Percentiles rank a stretch among this genome's conserved stretches.
Evolutionary conservation across 129 eudicot genomes (phyloP).

Genomic region (Pulicaria dysenterica): DNA sequence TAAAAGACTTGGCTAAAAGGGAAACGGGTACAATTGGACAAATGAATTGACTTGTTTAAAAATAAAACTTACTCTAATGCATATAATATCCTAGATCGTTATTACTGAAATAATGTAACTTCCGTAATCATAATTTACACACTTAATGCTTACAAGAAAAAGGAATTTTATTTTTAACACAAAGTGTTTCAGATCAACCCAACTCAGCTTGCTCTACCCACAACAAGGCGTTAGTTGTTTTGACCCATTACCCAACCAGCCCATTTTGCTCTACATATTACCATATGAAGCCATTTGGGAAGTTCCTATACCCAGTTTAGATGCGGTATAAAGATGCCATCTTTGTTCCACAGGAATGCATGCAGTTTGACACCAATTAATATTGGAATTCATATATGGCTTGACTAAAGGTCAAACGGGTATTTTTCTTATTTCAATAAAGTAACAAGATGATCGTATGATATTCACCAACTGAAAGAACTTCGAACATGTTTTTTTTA

Average conservation of each 20-base stretch:
- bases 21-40: no score
- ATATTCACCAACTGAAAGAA: not conserved
- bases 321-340: not conserved
- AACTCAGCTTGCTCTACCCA: not conserved
- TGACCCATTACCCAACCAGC: not conserved
- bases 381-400: not conserved
- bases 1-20: not conserved
- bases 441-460: not conserved
- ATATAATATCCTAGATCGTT: no score
- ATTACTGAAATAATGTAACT: not conserved
- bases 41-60: no score
- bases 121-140: not conserved
- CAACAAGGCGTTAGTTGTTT: not conserved
- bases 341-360: not conserved
- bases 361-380: not conserved
- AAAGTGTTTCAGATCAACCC: not conserved
- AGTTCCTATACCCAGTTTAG: not conserved
- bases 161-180: not conserved
- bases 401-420: constrained; percentile 7
- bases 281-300: not conserved
- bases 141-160: not conserved
- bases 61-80: no score
- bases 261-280: not conserved
- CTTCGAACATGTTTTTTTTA: constrained; percentile 22
- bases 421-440: constrained; percentile 3